Evolutionary conservation across 495 filamentous ascomycete genomes (phyloP).

Genomic region (Aspergillus wentii): DNA sequence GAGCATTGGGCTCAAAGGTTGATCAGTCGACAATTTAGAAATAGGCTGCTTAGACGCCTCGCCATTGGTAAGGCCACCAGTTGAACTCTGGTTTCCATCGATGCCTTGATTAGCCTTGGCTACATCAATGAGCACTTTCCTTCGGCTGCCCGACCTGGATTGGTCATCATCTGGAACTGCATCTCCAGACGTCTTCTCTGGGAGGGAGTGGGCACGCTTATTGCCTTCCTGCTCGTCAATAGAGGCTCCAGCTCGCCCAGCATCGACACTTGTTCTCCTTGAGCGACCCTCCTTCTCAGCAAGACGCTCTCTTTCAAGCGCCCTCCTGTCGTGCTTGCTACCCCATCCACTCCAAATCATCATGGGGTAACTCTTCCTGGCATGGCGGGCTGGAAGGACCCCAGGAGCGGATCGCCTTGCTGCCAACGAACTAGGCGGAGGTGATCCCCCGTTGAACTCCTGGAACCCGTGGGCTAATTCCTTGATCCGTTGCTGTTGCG

Average conservation of each 20-base stretch:
- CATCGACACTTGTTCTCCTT: slow-evolving; percentile 27
- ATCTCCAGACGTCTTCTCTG: background rate
- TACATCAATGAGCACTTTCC: background rate
- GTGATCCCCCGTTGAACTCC: slow-evolving; percentile 65
- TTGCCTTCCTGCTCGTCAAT: too few species aligned
- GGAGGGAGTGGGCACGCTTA: too few species aligned
- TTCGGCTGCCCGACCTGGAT: background rate
- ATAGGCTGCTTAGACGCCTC: background rate
- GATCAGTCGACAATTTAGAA: slow-evolving; percentile 4
- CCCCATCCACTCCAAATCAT: slow-evolving; percentile 81
- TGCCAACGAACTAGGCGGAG: slow-evolving; percentile 78
- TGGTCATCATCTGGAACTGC: background rate
- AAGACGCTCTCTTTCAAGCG: slow-evolving; percentile 48
- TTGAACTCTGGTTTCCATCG: slow-evolving; percentile 8
- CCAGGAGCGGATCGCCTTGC: slow-evolving; percentile 55
- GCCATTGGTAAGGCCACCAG: background rate
- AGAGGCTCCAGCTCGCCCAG: slow-evolving; percentile 30
- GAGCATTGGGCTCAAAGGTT: slow-evolving; percentile 23
- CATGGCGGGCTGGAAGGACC: slow-evolving; percentile 45
- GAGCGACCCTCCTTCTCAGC: slow-evolving; percentile 19
- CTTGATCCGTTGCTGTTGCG: slow-evolving; percentile 64
- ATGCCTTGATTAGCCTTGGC: background rate
- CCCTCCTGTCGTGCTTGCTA: slow-evolving; percentile 77
- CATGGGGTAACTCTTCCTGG: slow-evolving; percentile 63
- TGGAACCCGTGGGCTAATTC: slow-evolving; percentile 68